These are phyloP conservation scores for Irpex rosettiformis DNA, from an alignment of 1,284 basidiomycete genomes.

Conservation along the genomic window DNA sequence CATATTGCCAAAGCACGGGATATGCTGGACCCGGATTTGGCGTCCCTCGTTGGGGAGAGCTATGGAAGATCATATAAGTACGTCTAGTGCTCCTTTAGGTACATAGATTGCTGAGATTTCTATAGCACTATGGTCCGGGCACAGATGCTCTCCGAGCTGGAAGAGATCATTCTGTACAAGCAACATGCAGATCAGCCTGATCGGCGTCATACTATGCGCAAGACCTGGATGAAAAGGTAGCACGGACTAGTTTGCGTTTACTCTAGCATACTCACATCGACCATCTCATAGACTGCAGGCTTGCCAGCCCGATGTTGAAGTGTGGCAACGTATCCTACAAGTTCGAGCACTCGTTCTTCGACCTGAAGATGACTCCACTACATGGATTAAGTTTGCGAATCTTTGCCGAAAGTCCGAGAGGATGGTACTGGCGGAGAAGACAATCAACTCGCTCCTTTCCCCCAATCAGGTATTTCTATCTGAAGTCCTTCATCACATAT, in stretches of 20 bases:
- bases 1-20: conserved; percentile 97
- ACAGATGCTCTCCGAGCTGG: conserved; percentile 97
- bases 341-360: conserved; percentile 93
- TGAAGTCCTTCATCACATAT: conserved; percentile 1
- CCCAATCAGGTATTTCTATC: conserved; percentile 47
- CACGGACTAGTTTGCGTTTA: conserved; percentile 14
- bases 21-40: conserved; percentile 88
- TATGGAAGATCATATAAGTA: conserved; percentile 97
- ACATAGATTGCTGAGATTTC: background rate
- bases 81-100: conserved; percentile 24
- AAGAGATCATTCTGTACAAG: conserved; percentile 98
- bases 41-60: conserved; percentile 91
- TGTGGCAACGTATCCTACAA: conserved; percentile 98
- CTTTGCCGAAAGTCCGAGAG: conserved; percentile 84
- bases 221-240: conserved; percentile 94
- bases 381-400: conserved; percentile 96
- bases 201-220: conserved; percentile 80
- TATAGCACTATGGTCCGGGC: conserved; percentile 91
- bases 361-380: conserved; percentile 92
- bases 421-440: conserved; percentile 93
- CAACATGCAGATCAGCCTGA: conserved; percentile 93
- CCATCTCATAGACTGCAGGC: conserved; percentile 72
- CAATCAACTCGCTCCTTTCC: conserved; percentile 87
- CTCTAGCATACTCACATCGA: conserved; percentile 13
- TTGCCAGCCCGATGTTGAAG: conserved; percentile 97